These are phyloP conservation scores for Coniferiporia weirii DNA, from an alignment of 1,284 basidiomycete species.

Conservation along the genomic window DNA sequence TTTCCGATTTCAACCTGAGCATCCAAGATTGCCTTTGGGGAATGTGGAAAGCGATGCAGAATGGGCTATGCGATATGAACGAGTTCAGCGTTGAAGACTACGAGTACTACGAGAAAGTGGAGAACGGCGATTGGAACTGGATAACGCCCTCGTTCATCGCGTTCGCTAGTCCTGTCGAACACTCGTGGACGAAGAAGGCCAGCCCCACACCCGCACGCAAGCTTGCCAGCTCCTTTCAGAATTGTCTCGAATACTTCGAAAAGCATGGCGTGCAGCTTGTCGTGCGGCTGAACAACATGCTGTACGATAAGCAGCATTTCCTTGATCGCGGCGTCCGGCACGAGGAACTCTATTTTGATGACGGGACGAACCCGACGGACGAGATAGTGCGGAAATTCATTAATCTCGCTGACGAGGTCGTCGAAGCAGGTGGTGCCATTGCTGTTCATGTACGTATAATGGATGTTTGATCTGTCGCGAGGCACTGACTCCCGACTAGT, in stretches of 20 bases:
- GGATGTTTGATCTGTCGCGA: conserved; percentile 18
- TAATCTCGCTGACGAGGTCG: conserved; percentile 72
- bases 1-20: conserved; percentile 87
- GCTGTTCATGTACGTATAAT: conserved; percentile 73
- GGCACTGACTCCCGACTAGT: conserved; percentile 43
- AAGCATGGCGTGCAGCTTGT: conserved; percentile 87
- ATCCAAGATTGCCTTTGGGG: conserved; percentile 96
- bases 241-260: conserved; percentile 91
- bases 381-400: conserved; percentile 93
- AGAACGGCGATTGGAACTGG: conserved; percentile 99
- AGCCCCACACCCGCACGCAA: conserved; percentile 46
- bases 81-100: conserved; percentile 89
- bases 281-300: conserved; percentile 89
- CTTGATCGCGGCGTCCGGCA: conserved; percentile 86
- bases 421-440: conserved; percentile 75
- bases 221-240: conserved; percentile 72
- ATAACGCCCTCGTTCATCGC: conserved; percentile 90
- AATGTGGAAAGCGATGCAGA: conserved; percentile 89
- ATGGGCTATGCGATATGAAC: conserved; percentile 86
- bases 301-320: conserved; percentile 89
- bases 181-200: conserved; percentile 61
- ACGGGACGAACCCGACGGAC: conserved; percentile 95
- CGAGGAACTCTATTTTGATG: conserved; percentile 93
- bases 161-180: conserved; percentile 91
- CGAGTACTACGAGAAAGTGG: conserved; percentile 91